Base-by-base conservation (phyloP, 768 basidiomycete genomes). In the Suillus subaureus region DNA sequence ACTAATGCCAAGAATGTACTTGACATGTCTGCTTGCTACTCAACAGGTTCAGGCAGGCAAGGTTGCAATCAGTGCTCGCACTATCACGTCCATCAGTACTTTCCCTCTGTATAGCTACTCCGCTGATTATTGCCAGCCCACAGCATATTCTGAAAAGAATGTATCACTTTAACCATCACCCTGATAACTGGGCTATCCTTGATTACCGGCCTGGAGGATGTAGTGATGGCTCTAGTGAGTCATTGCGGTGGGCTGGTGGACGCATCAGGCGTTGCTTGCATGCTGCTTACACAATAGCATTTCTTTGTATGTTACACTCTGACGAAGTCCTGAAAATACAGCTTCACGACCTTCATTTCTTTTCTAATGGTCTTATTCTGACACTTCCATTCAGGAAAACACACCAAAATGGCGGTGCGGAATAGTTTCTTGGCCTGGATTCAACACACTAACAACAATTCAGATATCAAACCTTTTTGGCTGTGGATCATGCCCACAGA, bases 251-350 rank as follows among this genome's bases (percentile, higher is more conserved):
- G 78, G 76, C 73, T 43, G 78, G 79, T 9, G 69, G 71, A 8
- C 62, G 70, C 4, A 70, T 69, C 8, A 66, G 74, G 1, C 64
- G 62, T 13, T 71, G 77, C 26, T 69, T 79, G 1, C 73, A 75
- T 13, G 73, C 76, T 0, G 74, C 75, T 4, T 80, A 79, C 51
- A 71, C 72, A 1, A 55, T 79, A 23, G 70, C 78, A 4, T 80
- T 79, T 58, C n/a, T 75, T 0, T 80, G 78, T 45, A 55, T 80
- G 12, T 68, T 79, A 1, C 73, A 75, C 4, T 71, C 75, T 61
- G 78, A 79, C 57, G 78, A 80, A 58, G 78, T 76, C 5, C 68
- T 80, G 0, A 79, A 78, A 45, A 76, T 79, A 13, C 68, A 74
- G 37, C 28, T 68, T 15, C 68, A 77, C 23, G 67, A 79, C 18